Conservation (phyloP, 805 yeast genomes). For the Wickerhamomyces rabaulensis region DNA sequence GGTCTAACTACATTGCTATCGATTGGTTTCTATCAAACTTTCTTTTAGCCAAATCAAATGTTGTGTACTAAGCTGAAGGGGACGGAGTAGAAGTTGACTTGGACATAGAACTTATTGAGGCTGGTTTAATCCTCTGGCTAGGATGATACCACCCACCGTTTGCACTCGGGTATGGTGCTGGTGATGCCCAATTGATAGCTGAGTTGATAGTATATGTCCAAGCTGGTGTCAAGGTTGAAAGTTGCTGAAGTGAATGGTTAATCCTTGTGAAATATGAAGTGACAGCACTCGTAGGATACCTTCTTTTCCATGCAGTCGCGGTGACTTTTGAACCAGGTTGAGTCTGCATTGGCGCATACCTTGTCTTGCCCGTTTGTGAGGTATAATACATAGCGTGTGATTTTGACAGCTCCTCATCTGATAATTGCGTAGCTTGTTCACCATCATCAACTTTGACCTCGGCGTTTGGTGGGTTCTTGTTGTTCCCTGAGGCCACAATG, state of each 20-base stretch:
- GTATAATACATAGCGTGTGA: conserved; percentile 70
- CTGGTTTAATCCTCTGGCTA: not conserved
- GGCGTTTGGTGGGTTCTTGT: conserved; percentile 33
- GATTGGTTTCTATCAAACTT: conserved; percentile 21
- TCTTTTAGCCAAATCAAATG: conserved; percentile 1
- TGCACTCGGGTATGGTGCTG: conserved; percentile 61
- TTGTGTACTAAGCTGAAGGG: too few relatives aligned
- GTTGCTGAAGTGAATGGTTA: conserved; percentile 26
- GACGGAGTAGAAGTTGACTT: not conserved
- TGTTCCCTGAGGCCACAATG: conserved; percentile 23
- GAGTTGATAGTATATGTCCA: conserved; percentile 72
- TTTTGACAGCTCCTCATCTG: conserved; percentile 37
- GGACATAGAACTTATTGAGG: not conserved
- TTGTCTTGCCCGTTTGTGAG: conserved; percentile 68
- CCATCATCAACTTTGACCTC: conserved; percentile 25
- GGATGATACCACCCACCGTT: conserved; percentile 64
- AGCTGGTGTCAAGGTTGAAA: conserved; percentile 77
- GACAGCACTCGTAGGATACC: conserved; percentile 64
- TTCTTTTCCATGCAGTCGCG: conserved; percentile 55
- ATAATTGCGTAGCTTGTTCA: conserved; percentile 29
- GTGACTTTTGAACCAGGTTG: conserved; percentile 79
- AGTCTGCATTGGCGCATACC: conserved; percentile 89
- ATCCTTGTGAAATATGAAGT: conserved; percentile 48
- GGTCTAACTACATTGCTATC: conserved; percentile 23
- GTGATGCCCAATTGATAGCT: conserved; percentile 62